Base-by-base conservation (phyloP, 2,329 filamentous ascomycete genomes). In the Aureobasidium sp. region DNA sequence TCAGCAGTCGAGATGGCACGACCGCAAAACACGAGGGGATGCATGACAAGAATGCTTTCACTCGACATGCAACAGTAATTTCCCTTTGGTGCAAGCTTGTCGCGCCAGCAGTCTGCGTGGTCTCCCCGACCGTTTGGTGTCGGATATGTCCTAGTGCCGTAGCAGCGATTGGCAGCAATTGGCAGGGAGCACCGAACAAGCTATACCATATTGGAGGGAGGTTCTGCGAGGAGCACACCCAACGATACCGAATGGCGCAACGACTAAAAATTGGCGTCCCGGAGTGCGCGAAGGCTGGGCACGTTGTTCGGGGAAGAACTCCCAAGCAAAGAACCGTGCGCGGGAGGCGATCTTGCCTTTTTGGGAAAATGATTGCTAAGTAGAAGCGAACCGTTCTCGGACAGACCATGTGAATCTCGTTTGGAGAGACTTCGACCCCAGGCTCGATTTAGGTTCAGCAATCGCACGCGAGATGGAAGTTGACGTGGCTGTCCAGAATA, bases 141-240 rank as follows among this genome's bases (percentile, higher is more conserved):
- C 57, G 57, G 57, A 39, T 26, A 60, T 50, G 44, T 60, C 57
- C 57, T 60, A 60, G 57, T 60, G 57, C 57, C 41, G 20, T 44
- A 27, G 37, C 52, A 56, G 37, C 39, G 15, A 59, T 39, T 59
- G 56, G 56, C 36, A 60, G 56, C 29, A 32, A 32, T 32, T 32
- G 29, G 29, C 29, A 32, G 46, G 37, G 43, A 26, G 51, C 34
- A 43, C 57, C 57, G 57, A 60, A 24, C 8, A 36, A 51, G 57
- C 55, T 39, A 27, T 59, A 37, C 55, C 55, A 37, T 13, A 29
- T 59, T 39, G 13, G 43, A 15, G 12, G 34, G 32, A 12, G 29
- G 39, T 24, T n/a, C 46, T 47, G 57, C 46, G 46, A 60, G 27
- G 15, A 43, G 36, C 46, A 60, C 17, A 36, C 46, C 34, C 34